These are phyloP conservation scores for Stagonosporopsis chrysanthemi DNA, from an alignment of 2,329 filamentous ascomycete species.

Conservation along the genomic window DNA sequence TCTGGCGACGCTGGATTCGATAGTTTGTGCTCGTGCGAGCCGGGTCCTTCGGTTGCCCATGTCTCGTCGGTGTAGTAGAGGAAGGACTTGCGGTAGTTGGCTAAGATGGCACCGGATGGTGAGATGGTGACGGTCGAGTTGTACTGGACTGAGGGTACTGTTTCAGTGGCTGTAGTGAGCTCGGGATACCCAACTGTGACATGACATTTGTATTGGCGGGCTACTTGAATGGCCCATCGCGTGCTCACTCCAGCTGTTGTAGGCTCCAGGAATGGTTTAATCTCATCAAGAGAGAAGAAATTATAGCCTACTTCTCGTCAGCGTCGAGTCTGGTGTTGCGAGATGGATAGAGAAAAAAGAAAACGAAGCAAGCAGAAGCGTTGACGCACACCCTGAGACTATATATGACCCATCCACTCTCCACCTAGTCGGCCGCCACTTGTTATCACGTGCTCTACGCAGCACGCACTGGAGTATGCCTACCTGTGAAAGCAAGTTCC, in stretches of 20 bases:
- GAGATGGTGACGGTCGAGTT: slow-evolving; percentile 67
- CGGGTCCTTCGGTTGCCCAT: slow-evolving; percentile 64
- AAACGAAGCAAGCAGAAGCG: background rate
- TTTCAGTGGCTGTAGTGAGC: slow-evolving; percentile 36
- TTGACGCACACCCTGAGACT: background rate
- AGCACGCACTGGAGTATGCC: background rate
- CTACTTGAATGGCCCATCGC: slow-evolving; percentile 73
- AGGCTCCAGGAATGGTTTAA: slow-evolving; percentile 72
- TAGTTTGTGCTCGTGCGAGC: slow-evolving; percentile 30
- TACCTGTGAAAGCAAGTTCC: slow-evolving; percentile 78
- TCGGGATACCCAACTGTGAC: slow-evolving; percentile 81
- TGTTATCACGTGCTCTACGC: slow-evolving; percentile 4
- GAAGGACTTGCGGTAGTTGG: slow-evolving; percentile 70
- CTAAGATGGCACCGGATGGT: slow-evolving; percentile 61
- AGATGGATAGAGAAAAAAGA: background rate
- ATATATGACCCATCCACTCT: background rate
- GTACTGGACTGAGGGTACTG: slow-evolving; percentile 54
- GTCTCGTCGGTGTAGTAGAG: slow-evolving; percentile 73
- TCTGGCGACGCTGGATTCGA: slow-evolving; percentile 30
- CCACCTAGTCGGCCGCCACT: background rate
- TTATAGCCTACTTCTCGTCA: slow-evolving; percentile 69
- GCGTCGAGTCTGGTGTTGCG: background rate
- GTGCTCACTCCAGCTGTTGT: slow-evolving; percentile 71
- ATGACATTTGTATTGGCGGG: slow-evolving; percentile 70
- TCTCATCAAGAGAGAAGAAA: slow-evolving; percentile 73